Conservation (phyloP, 495 filamentous ascomycete genomes). For the Lentithecium fluviatile region DNA sequence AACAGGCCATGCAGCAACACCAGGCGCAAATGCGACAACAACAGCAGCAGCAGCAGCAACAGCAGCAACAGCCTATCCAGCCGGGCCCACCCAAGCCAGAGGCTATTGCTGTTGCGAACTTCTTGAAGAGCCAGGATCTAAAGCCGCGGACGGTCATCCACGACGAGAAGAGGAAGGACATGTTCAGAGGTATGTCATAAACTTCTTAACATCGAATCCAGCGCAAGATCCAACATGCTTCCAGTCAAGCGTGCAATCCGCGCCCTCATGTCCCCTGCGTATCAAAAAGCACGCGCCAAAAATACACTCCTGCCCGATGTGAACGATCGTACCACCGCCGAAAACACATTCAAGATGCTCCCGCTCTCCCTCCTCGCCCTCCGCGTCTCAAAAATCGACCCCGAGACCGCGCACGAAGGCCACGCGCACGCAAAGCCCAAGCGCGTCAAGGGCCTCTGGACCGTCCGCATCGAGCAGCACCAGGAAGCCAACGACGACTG, state of each 20-base stretch:
- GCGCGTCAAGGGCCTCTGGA: constrained; percentile 93
- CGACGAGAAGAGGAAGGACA: constrained; percentile 95
- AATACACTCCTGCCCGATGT: constrained; percentile 86
- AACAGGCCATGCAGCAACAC: constrained; percentile 53
- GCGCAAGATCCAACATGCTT: neutral
- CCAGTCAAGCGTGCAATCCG: constrained; percentile 95
- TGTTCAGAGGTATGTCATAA: constrained; percentile 98
- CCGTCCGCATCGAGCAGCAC: constrained; percentile 92
- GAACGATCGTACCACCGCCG: constrained; percentile 78
- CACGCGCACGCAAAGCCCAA: constrained; percentile 77
- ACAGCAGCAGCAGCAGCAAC: constrained; percentile 47
- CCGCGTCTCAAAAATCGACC: constrained; percentile 82
- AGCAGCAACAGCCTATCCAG: constrained; percentile 56
- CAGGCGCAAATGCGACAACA: constrained; percentile 48
- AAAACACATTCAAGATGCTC: constrained; percentile 92
- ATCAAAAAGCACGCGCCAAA: constrained; percentile 82
- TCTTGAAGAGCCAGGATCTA: constrained; percentile 77
- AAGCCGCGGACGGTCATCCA: constrained; percentile 91
- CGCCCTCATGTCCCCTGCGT: constrained; percentile 84
- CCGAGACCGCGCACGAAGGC: constrained; percentile 61
- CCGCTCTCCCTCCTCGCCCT: constrained; percentile 93
- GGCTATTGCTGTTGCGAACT: constrained; percentile 86
- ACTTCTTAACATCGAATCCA: no score
- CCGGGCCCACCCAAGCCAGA: constrained; percentile 82
- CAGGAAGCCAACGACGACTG: constrained; percentile 87